These are phyloP conservation scores for Beauveria scarabaeidicola DNA, from an alignment of 2,329 filamentous ascomycete genomes.

Conservation along the genomic window DNA sequence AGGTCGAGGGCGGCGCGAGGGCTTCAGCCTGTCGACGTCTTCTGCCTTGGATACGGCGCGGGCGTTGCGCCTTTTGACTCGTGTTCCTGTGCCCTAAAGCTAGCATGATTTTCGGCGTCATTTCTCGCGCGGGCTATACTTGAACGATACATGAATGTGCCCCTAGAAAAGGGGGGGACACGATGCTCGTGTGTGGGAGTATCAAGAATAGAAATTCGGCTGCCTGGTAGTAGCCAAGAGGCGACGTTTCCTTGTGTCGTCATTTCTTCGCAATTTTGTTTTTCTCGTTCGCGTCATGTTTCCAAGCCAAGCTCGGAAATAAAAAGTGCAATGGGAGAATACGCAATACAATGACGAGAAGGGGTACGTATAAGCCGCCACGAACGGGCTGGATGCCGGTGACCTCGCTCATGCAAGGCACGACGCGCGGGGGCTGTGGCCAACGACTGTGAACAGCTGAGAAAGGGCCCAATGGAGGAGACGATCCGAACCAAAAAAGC, in stretches of 20 bases:
- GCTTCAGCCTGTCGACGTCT: neutral
- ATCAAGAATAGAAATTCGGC: neutral
- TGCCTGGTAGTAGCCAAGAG: neutral
- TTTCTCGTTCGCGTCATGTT: neutral
- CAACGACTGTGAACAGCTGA: neutral
- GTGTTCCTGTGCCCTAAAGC: neutral
- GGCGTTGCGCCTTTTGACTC: neutral
- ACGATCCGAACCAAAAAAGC: neutral
- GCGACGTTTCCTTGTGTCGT: neutral
- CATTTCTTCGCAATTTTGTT: neutral
- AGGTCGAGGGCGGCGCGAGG: neutral
- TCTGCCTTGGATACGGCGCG: neutral
- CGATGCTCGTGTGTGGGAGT: neutral
- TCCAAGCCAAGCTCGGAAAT: neutral
- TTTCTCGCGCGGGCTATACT: too few relatives aligned
- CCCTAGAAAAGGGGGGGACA: too few relatives aligned
- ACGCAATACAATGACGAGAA: neutral
- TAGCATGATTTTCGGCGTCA: too few relatives aligned
- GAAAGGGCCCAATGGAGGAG: neutral
- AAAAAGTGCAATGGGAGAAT: neutral
- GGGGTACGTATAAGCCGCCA: neutral
- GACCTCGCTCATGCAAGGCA: conserved; percentile 7
- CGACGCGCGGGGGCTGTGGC: neutral
- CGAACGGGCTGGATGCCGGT: neutral
- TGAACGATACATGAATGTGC: neutral